Percentiles rank a stretch among this genome's conserved stretches.
Evolutionary conservation across 257 asterid genomes (phyloP).

Genomic region (Primulina huaijiensis): DNA sequence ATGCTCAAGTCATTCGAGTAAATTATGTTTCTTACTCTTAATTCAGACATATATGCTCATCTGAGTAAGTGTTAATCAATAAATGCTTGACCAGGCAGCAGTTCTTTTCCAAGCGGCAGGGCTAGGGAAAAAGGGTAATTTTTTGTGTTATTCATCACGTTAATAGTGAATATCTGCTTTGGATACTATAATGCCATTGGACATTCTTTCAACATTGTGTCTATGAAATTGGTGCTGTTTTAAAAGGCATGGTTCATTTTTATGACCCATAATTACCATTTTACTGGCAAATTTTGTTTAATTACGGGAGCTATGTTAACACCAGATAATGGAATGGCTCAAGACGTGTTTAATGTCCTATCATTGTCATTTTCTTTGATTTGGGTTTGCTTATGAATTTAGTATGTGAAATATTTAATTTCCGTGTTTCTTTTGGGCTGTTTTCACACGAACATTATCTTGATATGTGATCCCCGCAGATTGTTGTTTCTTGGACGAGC

Average conservation of each 20-base stretch:
- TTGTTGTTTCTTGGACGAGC: not conserved
- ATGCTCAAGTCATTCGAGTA: conserved; percentile 96
- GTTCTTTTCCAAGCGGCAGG: conserved; percentile 81
- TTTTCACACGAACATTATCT: conserved; percentile 2
- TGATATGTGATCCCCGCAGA: not conserved
- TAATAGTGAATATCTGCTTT: conserved; percentile 4
- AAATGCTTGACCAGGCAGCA: conserved; percentile 65
- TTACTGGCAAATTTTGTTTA: not conserved
- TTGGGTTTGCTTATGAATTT: conserved; percentile 14
- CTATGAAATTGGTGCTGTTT: conserved; percentile 2
- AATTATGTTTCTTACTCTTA: conserved; percentile 19
- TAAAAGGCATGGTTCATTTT: not conserved
- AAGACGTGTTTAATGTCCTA: not conserved
- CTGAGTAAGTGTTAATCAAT: conserved; percentile 28
- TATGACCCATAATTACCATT: not conserved
- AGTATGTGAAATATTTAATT: not conserved
- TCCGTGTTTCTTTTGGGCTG: not conserved
- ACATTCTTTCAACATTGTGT: not conserved
- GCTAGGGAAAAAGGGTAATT: conserved; percentile 47
- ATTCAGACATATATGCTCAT: conserved; percentile 6
- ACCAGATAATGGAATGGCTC: not conserved
- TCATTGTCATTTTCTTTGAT: not conserved
- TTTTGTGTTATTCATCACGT: conserved; percentile 1
- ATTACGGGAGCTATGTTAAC: not conserved
- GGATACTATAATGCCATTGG: not conserved